Evolutionary conservation across 2,329 filamentous ascomycete species (phyloP).

Genomic region (Scytalidium lignicola): DNA sequence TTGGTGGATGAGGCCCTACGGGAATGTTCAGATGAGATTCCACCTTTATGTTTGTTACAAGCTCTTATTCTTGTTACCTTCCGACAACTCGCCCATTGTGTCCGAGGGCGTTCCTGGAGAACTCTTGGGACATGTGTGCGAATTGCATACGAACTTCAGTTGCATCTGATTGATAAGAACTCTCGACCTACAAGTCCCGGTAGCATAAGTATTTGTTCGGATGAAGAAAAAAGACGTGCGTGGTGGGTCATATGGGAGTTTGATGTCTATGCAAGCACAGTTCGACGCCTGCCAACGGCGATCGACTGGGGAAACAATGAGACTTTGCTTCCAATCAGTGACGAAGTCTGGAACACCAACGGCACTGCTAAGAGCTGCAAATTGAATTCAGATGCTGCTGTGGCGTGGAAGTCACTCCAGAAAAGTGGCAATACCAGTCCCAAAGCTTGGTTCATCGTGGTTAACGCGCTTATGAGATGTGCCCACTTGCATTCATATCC

Average conservation of each 20-base stretch:
- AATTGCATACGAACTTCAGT: constrained; percentile 11
- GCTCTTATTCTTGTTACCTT: constrained; percentile 30
- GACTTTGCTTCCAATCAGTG: constrained; percentile 29
- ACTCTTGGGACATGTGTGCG: constrained; percentile 24
- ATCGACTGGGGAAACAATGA: constrained; percentile 31
- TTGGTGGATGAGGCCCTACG: constrained; percentile 26
- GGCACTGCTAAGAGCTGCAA: constrained; percentile 23
- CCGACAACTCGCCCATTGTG: constrained; percentile 30
- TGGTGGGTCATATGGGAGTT: constrained; percentile 39
- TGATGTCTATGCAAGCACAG: constrained; percentile 35
- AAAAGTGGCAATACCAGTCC: constrained; percentile 27
- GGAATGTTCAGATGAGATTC: constrained; percentile 27
- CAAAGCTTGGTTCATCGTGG: constrained; percentile 34
- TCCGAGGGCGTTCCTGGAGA: constrained; percentile 32
- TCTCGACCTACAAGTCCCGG: constrained; percentile 3
- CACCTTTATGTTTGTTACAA: constrained; percentile 32
- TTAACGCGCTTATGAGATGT: constrained; percentile 32
- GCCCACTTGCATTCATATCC: constrained; percentile 29
- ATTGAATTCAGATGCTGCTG: constrained; percentile 21
- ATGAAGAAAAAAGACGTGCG: constrained; percentile 32
- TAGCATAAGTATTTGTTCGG: constrained; percentile 18
- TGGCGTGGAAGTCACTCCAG: constrained; percentile 23
- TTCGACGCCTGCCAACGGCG: constrained; percentile 31
- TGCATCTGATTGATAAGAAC: constrained; percentile 9
- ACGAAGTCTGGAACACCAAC: constrained; percentile 28